Evolutionary conservation across 768 basidiomycete species (phyloP).

Genomic region (Strobilomyces dryophilus): DNA sequence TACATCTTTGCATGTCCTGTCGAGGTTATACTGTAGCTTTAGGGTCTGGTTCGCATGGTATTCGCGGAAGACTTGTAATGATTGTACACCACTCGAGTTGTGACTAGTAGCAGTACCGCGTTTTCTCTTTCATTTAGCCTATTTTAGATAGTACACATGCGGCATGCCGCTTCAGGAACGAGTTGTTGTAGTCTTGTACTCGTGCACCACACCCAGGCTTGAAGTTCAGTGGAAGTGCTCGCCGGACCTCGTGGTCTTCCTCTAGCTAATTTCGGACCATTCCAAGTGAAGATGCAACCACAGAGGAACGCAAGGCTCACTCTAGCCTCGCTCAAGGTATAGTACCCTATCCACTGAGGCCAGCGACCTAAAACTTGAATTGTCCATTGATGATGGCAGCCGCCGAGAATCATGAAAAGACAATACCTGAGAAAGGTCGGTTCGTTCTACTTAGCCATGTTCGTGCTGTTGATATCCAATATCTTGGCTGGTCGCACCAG

Average conservation of each 20-base stretch:
- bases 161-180: background rate
- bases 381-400: slow-evolving; percentile 19
- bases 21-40: slow-evolving; percentile 13
- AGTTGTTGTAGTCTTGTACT: background rate
- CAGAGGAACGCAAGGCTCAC: slow-evolving; percentile 8
- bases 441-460: background rate
- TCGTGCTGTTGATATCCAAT: background rate
- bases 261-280: background rate
- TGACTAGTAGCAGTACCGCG: background rate
- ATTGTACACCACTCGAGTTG: background rate
- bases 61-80: slow-evolving; percentile 1
- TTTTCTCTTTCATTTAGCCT: slow-evolving; percentile 6
- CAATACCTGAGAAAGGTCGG: slow-evolving; percentile 50
- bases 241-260: background rate
- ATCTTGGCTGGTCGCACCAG: slow-evolving; percentile 32
- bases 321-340: slow-evolving; percentile 28
- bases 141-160: background rate
- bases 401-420: slow-evolving; percentile 48
- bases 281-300: slow-evolving; percentile 23
- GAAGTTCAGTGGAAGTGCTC: background rate
- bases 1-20: slow-evolving; percentile 7
- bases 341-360: background rate
- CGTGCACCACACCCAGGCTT: background rate
- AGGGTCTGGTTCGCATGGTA: background rate
- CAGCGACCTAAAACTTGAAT: background rate